Conservation (phyloP, 768 basidiomycete genomes). For the Tylopilus vinaceipallidus region DNA sequence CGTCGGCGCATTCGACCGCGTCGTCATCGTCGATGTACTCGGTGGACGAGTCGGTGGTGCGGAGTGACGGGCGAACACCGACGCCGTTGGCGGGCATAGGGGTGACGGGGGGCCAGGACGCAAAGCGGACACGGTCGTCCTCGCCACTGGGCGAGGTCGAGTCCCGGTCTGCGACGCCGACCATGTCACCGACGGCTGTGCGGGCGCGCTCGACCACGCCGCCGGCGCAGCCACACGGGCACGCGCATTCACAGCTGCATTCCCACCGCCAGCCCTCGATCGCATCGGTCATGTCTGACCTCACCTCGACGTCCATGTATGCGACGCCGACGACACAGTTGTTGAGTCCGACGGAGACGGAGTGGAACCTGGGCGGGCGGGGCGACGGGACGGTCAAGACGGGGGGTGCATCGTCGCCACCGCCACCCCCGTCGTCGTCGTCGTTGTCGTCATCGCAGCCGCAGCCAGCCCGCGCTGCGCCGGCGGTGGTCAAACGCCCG, state of each 20-base stretch:
- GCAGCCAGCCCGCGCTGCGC: neutral
- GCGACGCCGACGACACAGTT: constrained; percentile 40
- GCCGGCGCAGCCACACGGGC: constrained; percentile 28
- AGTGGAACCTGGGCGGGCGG: neutral
- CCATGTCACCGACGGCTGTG: constrained; percentile 9
- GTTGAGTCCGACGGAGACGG: constrained; percentile 23
- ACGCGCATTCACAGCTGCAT: constrained; percentile 14
- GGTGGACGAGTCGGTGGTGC: constrained; percentile 36
- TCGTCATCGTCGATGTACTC: constrained; percentile 58
- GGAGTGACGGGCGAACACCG: constrained; percentile 28
- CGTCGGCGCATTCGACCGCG: constrained; percentile 27
- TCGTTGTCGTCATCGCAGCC: neutral
- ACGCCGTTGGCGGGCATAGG: constrained; percentile 29
- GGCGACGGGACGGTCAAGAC: constrained; percentile 28
- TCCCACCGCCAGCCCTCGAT: constrained; percentile 64
- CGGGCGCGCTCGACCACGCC: constrained; percentile 29
- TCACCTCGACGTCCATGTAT: constrained; percentile 41
- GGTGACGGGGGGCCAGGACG: constrained; percentile 2
- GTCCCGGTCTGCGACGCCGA: constrained; percentile 31
- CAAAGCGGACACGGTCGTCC: constrained; percentile 24
- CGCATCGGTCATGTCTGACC: constrained; percentile 70
- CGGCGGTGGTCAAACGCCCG: constrained; percentile 39
- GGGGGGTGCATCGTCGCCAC: constrained; percentile 1
- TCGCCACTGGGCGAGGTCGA: constrained; percentile 13
- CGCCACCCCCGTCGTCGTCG: neutral